A percentile compares a stretch with the other conserved stretches of the same genome.
These are phyloP conservation scores for Prunus kanzakura DNA, from an alignment of 306 rosid genomes.

Conservation along the genomic window DNA sequence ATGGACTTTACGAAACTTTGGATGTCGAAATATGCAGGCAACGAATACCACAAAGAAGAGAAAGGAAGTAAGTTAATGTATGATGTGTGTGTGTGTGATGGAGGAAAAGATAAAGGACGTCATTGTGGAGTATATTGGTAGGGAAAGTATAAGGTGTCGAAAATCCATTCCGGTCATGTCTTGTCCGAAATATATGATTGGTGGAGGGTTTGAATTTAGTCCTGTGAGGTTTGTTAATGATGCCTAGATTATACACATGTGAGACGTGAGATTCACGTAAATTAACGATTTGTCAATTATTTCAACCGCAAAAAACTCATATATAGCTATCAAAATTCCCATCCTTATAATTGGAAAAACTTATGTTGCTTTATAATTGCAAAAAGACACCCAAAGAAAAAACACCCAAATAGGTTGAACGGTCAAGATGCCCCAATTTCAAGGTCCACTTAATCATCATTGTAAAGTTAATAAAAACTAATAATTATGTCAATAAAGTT, in stretches of 20 bases:
- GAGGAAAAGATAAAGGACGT: neutral
- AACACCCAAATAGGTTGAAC: too few species aligned
- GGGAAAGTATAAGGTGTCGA: neutral
- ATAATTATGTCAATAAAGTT: neutral
- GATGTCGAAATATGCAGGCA: neutral
- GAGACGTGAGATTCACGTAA: accelerated
- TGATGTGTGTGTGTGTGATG: neutral
- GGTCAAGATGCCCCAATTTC: neutral
- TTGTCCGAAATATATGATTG: neutral
- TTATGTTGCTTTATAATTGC: too few species aligned
- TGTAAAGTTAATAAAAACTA: neutral
- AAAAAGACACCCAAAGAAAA: too few species aligned
- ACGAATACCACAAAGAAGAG: neutral
- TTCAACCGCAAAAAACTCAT: too few species aligned
- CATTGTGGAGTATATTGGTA: neutral
- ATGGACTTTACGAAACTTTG: neutral
- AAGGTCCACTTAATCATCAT: neutral
- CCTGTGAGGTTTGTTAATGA: neutral
- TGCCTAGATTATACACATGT: neutral
- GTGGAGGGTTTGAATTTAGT: neutral
- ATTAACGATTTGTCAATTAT: neutral
- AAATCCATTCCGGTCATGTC: neutral
- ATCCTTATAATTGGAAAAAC: too few species aligned
- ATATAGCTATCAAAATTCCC: too few species aligned
- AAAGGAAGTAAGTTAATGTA: neutral